Conservation (phyloP, 345 rosid species). For the Raphanus raphanistrum region DNA sequence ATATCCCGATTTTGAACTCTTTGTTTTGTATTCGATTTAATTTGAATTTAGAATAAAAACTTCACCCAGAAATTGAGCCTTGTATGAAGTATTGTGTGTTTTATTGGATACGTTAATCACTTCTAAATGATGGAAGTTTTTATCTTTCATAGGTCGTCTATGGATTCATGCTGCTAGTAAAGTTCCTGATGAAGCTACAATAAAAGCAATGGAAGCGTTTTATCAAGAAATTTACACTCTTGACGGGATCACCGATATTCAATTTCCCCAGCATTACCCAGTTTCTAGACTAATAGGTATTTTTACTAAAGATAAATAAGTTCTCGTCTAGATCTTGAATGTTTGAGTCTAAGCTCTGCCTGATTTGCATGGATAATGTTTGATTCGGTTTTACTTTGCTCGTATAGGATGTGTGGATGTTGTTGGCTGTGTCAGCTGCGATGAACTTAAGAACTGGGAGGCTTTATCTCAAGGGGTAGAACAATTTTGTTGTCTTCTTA, state of each 20-base stretch:
- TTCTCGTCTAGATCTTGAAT: neutral
- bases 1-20: neutral
- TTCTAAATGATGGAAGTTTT: neutral
- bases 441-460: slow-evolving; percentile 62
- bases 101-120: neutral
- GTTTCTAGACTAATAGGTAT: slow-evolving; percentile 85
- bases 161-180: slow-evolving; percentile 98
- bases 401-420: slow-evolving; percentile 60
- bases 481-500: neutral
- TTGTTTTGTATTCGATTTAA: neutral
- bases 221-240: slow-evolving; percentile 74
- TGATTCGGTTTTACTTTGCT: neutral
- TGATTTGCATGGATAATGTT: neutral
- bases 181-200: slow-evolving; percentile 80
- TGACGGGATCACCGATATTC: slow-evolving; percentile 61
- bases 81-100: neutral
- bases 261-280: slow-evolving; percentile 73
- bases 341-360: neutral
- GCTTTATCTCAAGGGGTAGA: slow-evolving; percentile 57
- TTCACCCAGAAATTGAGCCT: neutral
- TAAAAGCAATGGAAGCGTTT: slow-evolving; percentile 92
- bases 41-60: too few species aligned
- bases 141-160: slow-evolving; percentile 61
- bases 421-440: slow-evolving; percentile 58
- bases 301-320: neutral